Evolutionary conservation across 305 asterid species (phyloP).

Genomic region (Solanum hybrid): DNA sequence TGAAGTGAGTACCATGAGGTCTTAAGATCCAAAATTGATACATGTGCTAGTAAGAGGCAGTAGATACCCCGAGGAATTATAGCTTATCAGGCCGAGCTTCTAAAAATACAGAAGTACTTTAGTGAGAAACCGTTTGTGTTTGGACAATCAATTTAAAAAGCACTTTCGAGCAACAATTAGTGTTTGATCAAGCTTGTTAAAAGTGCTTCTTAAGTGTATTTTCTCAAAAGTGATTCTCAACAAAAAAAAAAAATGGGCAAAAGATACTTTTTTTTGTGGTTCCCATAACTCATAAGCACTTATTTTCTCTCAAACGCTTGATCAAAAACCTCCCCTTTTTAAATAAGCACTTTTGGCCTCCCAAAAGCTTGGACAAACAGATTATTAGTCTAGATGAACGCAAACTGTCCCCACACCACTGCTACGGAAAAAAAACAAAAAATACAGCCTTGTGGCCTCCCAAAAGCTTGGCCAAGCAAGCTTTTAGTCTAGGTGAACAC

Average conservation of each 20-base stretch:
- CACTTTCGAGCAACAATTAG: neutral
- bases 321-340: neutral
- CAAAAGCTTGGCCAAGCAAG: neutral
- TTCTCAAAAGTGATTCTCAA: neutral
- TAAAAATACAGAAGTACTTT: neutral
- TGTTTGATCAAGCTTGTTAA: neutral
- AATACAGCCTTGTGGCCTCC: neutral
- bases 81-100: neutral
- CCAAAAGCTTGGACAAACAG: neutral
- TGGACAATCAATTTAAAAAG: neutral
- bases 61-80: neutral
- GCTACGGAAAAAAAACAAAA: neutral
- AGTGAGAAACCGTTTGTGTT: neutral
- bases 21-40: neutral
- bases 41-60: neutral
- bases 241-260: neutral
- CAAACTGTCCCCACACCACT: neutral
- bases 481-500: neutral
- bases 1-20: neutral
- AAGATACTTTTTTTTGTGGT: neutral
- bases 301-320: neutral
- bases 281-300: neutral
- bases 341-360: neutral
- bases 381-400: neutral
- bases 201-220: neutral